Percentiles rank a stretch among this genome's conserved stretches.
These are phyloP conservation scores for Miamiensis avidus DNA, from an alignment of 169 alveolate species.

Conservation along the genomic window DNA sequence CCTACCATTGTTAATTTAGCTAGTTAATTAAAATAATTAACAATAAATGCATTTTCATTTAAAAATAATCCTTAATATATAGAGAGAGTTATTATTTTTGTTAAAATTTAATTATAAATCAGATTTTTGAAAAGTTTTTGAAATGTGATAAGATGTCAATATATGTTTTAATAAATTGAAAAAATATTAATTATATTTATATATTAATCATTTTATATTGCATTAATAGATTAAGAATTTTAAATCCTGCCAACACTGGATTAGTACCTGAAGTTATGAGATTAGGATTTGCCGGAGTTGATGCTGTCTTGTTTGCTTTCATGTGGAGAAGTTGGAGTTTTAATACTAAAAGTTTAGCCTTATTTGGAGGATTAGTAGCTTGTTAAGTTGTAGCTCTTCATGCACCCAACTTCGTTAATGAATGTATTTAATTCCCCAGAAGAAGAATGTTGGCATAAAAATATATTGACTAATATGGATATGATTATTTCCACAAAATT, in stretches of 20 bases:
- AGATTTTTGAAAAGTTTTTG: too few species aligned
- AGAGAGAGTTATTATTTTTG: too few species aligned
- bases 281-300: slow-evolving; percentile 12
- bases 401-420: slow-evolving; percentile 11
- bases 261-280: slow-evolving; percentile 2
- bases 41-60: too few species aligned
- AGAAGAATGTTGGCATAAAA: slow-evolving; percentile 14
- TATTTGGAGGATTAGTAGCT: slow-evolving; percentile 11
- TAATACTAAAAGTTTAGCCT: not conserved
- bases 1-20: too few species aligned
- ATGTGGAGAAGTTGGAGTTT: slow-evolving; percentile 23
- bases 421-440: slow-evolving; percentile 14
- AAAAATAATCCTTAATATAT: too few species aligned
- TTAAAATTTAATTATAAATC: too few species aligned
- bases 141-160: too few species aligned
- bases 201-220: too few species aligned
- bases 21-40: too few species aligned
- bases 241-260: slow-evolving; percentile 12
- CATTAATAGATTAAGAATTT: not conserved
- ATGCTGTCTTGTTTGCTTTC: slow-evolving; percentile 6
- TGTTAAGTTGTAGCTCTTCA: slow-evolving; percentile 1
- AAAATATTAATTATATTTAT: too few species aligned
- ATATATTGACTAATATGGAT: slow-evolving; percentile 3
- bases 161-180: too few species aligned
- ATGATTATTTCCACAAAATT: slow-evolving; percentile 8